A percentile compares a stretch with the other conserved stretches of the same genome.
These are phyloP conservation scores for Aspergillus nomiae DNA, from an alignment of 2,329 filamentous ascomycete species.

Conservation along the genomic window DNA sequence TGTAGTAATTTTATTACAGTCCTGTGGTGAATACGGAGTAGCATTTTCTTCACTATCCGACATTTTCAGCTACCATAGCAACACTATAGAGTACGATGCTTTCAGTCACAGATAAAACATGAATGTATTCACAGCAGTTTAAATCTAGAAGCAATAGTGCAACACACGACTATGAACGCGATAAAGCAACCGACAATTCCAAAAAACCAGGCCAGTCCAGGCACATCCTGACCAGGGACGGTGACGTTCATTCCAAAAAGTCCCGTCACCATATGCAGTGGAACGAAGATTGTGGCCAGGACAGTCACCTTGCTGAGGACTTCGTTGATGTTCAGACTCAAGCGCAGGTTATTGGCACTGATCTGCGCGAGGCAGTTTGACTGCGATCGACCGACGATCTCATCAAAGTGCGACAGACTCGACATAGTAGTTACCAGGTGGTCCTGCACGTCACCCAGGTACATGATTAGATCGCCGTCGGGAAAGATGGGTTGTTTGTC, in stretches of 20 bases:
- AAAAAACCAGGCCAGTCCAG: conserved; percentile 48
- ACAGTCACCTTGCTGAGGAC: conserved; percentile 93
- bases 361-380: conserved; percentile 94
- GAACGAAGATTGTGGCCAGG: conserved; percentile 87
- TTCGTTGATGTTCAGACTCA: conserved; percentile 82
- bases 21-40: too few species aligned
- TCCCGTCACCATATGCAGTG: conserved; percentile 81
- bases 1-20: neutral
- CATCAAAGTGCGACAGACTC: conserved; percentile 90
- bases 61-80: neutral
- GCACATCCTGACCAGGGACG: conserved; percentile 43
- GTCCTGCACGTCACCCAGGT: conserved; percentile 95
- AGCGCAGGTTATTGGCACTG: conserved; percentile 82
- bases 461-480: conserved; percentile 90
- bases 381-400: conserved; percentile 89
- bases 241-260: conserved; percentile 54
- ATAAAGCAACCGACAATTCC: conserved; percentile 48
- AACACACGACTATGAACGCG: conserved; percentile 38
- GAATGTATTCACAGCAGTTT: conserved; percentile 33
- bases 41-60: neutral
- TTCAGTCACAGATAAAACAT: neutral
- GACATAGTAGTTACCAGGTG: conserved; percentile 98
- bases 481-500: conserved; percentile 92
- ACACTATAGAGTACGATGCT: neutral
- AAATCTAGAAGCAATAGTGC: conserved; percentile 36